Conservation (phyloP, 2,329 filamentous ascomycete genomes). For the Aureobasidium sp. region DNA sequence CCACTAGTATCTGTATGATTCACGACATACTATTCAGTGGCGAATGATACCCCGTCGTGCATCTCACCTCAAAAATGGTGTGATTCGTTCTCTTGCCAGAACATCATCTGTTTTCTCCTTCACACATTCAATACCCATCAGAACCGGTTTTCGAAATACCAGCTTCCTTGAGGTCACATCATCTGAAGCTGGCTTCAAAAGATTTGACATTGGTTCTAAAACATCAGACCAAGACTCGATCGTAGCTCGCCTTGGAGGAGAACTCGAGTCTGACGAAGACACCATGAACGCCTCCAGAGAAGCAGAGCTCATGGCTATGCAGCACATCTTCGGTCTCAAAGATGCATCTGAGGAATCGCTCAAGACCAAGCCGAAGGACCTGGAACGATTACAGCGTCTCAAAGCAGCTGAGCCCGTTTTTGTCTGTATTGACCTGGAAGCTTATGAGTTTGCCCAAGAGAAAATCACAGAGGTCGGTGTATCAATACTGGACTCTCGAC, state of each 20-base stretch:
- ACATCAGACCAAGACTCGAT: no score
- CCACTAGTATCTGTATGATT: neutral
- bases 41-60: conserved; percentile 5
- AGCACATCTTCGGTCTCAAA: conserved; percentile 16
- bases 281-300: neutral
- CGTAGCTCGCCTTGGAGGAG: no score
- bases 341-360: neutral
- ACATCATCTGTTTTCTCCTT: neutral
- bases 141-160: neutral
- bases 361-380: neutral
- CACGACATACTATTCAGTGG: neutral
- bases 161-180: neutral
- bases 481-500: conserved; percentile 29
- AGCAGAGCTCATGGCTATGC: neutral
- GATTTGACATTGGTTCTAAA: no score
- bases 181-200: no score
- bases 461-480: conserved; percentile 35
- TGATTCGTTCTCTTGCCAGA: neutral
- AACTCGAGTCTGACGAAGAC: neutral
- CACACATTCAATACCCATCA: neutral
- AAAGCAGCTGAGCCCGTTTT: conserved; percentile 28
- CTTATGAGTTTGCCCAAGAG: conserved; percentile 28
- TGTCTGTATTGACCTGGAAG: conserved; percentile 33
- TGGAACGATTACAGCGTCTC: neutral
- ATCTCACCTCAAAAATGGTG: conserved; percentile 9